Percentiles rank a stretch among this genome's conserved stretches.
These are phyloP conservation scores for Tylopilus orsonianus DNA, from an alignment of 1,284 basidiomycete species.

Conservation along the genomic window DNA sequence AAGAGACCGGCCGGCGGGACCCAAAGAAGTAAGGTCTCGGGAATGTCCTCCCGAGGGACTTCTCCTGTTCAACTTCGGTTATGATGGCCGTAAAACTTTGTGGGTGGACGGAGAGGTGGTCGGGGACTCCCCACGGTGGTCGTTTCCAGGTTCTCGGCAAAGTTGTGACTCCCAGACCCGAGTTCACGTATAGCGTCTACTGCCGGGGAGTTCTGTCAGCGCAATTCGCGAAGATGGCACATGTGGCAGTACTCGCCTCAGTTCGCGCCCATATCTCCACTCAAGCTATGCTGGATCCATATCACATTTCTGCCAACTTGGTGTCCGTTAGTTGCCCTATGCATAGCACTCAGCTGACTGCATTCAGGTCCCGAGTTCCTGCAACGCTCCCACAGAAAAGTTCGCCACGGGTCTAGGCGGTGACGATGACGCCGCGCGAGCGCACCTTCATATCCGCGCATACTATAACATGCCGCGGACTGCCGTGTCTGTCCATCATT, in stretches of 20 bases:
- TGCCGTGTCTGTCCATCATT: slow-evolving; percentile 28
- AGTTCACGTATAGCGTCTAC: not conserved
- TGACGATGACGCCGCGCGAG: slow-evolving; percentile 17
- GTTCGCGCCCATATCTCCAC: not conserved
- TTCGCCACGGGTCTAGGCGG: slow-evolving; percentile 6
- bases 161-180: not conserved
- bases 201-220: slow-evolving; percentile 1
- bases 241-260: not conserved
- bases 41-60: not conserved
- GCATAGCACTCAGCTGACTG: slow-evolving; percentile 14
- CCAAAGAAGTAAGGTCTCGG: slow-evolving; percentile 14
- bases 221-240: not conserved
- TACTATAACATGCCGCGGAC: slow-evolving; percentile 27
- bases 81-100: not conserved
- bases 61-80: not conserved
- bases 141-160: not conserved
- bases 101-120: not conserved
- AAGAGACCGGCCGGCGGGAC: not conserved
- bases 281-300: not conserved
- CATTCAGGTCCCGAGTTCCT: slow-evolving; percentile 7
- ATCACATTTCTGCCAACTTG: not conserved
- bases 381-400: slow-evolving; percentile 6
- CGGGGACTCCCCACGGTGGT: not conserved
- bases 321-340: slow-evolving; percentile 1
- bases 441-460: slow-evolving; percentile 32